Evolutionary conservation across 192 early-diverging fungal species (phyloP).

Genomic region (Linderina pennispora): DNA sequence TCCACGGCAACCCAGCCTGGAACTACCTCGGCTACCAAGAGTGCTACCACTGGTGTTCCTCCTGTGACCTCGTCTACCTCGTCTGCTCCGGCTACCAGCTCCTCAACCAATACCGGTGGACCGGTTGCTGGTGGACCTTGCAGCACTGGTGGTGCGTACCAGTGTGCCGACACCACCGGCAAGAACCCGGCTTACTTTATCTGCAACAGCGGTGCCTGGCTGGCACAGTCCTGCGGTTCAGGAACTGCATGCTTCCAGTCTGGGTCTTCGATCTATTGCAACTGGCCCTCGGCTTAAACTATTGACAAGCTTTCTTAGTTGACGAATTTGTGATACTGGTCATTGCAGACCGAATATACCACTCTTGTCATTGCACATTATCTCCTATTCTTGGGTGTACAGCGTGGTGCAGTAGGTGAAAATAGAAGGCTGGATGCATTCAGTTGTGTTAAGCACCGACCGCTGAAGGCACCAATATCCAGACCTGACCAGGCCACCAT

Average conservation of each 20-base stretch:
- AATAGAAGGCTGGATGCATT: too few relatives aligned
- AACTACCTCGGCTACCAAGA: background rate
- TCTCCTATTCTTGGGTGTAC: too few relatives aligned
- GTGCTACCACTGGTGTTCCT: background rate
- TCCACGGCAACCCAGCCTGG: background rate
- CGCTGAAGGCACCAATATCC: too few relatives aligned
- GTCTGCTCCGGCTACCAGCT: background rate
- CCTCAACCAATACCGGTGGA: background rate
- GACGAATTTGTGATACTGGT: too few relatives aligned
- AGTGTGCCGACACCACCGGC: constrained; percentile 8
- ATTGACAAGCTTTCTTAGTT: background rate
- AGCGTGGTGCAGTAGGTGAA: too few relatives aligned
- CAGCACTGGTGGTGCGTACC: constrained; percentile 1
- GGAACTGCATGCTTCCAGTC: constrained; percentile 15
- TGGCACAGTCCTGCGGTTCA: constrained; percentile 5
- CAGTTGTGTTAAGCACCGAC: too few relatives aligned
- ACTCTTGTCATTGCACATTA: too few relatives aligned
- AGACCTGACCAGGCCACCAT: too few relatives aligned
- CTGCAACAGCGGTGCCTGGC: constrained; percentile 9
- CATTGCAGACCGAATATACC: too few relatives aligned
- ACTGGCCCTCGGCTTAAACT: constrained; percentile 8
- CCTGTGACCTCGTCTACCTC: background rate
- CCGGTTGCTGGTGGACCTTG: constrained; percentile 9
- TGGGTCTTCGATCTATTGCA: constrained; percentile 7
- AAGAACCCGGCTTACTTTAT: constrained; percentile 7